Evolutionary conservation across 345 rosid species (phyloP), one percentile per base, ranked within the genome.

Genomic region (Reutealis trisperma): DNA sequence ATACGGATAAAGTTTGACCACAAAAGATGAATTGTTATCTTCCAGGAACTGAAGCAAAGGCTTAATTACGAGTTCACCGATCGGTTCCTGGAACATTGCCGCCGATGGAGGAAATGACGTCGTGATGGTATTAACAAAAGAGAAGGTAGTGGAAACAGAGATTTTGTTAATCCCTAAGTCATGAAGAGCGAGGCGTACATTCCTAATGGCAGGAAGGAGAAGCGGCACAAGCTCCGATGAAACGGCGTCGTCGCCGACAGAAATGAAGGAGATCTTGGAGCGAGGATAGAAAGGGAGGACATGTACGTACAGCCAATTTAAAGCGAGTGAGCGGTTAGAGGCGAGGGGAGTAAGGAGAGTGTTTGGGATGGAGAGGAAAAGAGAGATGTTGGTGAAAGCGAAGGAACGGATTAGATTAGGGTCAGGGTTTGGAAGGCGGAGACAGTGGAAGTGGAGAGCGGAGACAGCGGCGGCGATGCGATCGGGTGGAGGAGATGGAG

Each of bases 201-300:
- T 91, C 63, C 85, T 79, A 82, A 93, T 84, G 25, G 98, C 97
- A 0, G 92, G 94, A 72, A 94, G 84, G 64, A 94, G 83, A 76
- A 77, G 88, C 27, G 85, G 88, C 0, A 87, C 52, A 49, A 84
- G 74, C 15, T 86, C 84, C 10, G 93, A 78, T 15, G 86, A 55
- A 72, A 90, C 82, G 34, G 81, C 86, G 77, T 86, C 93, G 82
- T 90, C 88, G 4, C 99, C 99, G 68, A 94, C 93, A 30, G 98
- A 93, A 77, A 94, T 90, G 18, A 92, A 73, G 0, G 95, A 77
- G 83, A 94, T 90, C 75, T 81, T 88, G 49, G 94, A 83, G 24
- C 98, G 94, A 3, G 97, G 99, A 74, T 90, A 86, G 78, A 87
- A 94, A 0, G 98, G 99, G 34, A 94, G 87, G 32, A 94, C 96